phyloP scores from a whole-genome alignment of 2,329 filamentous ascomycete species.

The Pestalotiopsis sp. region DNA sequence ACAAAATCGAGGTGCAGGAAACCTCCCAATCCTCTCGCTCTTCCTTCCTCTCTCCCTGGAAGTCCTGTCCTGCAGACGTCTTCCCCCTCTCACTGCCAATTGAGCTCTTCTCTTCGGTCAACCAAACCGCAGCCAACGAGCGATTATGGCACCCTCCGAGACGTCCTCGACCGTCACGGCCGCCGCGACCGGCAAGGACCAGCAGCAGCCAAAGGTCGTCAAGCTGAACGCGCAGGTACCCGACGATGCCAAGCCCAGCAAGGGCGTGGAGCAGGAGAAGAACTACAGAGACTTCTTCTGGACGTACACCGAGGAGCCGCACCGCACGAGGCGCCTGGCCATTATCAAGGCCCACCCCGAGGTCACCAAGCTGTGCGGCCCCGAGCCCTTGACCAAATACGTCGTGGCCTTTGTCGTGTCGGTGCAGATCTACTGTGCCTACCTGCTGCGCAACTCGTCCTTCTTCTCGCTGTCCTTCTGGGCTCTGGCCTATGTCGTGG shows the following conservation, averaged over 20 bases:
- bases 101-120: neutral
- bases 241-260: slow-evolving; percentile 22
- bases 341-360: slow-evolving; percentile 99
- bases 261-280: slow-evolving; percentile 28
- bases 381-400: slow-evolving; percentile 94
- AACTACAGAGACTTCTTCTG: slow-evolving; percentile 79
- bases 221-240: slow-evolving; percentile 26
- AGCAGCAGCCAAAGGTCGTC: slow-evolving; percentile 3
- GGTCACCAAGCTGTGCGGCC: slow-evolving; percentile 95
- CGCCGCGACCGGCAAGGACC: neutral
- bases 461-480: slow-evolving; percentile 86
- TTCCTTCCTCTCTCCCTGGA: neutral
- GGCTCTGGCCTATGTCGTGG: slow-evolving; percentile 85
- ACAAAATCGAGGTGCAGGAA: slow-evolving; percentile 4
- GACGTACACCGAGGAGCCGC: slow-evolving; percentile 98
- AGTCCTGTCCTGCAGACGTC: neutral
- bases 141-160: slow-evolving; percentile 10
- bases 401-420: slow-evolving; percentile 82
- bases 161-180: slow-evolving; percentile 12
- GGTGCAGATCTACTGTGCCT: slow-evolving; percentile 79
- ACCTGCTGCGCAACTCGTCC: slow-evolving; percentile 73
- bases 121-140: neutral
- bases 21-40: neutral
- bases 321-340: slow-evolving; percentile 83
- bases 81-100: neutral